phyloP scores from a whole-genome alignment of 2,329 filamentous ascomycete species.

The Sordariomycetes sp. region DNA sequence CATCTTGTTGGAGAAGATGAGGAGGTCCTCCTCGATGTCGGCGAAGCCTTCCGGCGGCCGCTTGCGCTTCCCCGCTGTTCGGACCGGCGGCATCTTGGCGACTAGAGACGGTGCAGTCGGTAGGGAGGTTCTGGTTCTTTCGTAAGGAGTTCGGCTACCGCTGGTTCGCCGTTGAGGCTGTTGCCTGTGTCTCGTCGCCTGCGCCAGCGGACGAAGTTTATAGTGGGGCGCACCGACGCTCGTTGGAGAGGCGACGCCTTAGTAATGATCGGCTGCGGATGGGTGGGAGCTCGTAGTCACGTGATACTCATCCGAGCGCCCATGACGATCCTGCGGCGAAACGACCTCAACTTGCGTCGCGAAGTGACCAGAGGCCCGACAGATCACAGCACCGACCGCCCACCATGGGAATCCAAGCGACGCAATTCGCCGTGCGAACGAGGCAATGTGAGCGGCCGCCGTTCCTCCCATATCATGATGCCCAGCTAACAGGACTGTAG shows the following conservation, averaged over 20 bases:
- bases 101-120: background rate
- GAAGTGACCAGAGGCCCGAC: slow-evolving; percentile 1
- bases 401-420: slow-evolving; percentile 82
- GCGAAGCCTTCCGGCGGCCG: slow-evolving; percentile 77
- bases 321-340: background rate
- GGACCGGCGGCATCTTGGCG: slow-evolving; percentile 60
- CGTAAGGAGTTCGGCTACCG: background rate
- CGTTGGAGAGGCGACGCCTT: background rate
- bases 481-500: slow-evolving; percentile 39
- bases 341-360: background rate
- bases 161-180: background rate
- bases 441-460: slow-evolving; percentile 54
- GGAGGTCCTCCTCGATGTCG: slow-evolving; percentile 77
- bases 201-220: background rate
- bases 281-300: background rate
- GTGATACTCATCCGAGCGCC: background rate
- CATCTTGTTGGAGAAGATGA: slow-evolving; percentile 85
- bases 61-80: slow-evolving; percentile 67
- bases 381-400: slow-evolving; percentile 20
- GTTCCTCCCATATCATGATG: background rate
- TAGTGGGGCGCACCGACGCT: background rate
- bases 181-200: background rate
- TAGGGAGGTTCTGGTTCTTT: background rate
- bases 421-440: slow-evolving; percentile 76
- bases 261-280: background rate